Base-by-base conservation (phyloP, 805 yeast genomes). In the Barnettozyma vustinii region DNA sequence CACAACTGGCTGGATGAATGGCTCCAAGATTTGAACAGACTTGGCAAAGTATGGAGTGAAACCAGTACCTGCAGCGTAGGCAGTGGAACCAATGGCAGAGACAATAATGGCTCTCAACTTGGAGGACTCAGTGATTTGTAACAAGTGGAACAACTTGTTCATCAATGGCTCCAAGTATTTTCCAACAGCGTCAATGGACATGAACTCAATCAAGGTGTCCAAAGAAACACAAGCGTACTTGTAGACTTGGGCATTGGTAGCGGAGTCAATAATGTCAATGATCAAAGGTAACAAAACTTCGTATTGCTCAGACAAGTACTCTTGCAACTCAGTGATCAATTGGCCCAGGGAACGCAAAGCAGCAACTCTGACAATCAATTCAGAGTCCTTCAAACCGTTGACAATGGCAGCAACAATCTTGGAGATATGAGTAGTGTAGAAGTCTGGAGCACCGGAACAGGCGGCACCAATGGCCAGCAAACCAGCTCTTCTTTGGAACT, bases 51-150 rank as follows among this genome's bases (percentile, higher is more conserved):
- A 94, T 52, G 98, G 97, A 52, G 77, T 73, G 70, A 87, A 94
- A 37, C 86, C 77, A 59, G 83, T 83, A 69, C 97, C 97, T 40
- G 96, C 81, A 49, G 98, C 96, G 64, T 84, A 90, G 26, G 99
- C 98, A 51, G 96, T 88, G 37, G 98, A 91, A 48, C 98, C 98
- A 65, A 94, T 87, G 37, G 97, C 97, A 47, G 96, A 87, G 51
- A 94, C 97, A 62, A 87, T 83, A 52, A 88, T 87, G 44, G 87
- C 72, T 66, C 82, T 84, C 63, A 87, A 74, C 51, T 69, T 70
- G 15, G 95, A 79, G 20, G 91, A 84, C 57, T 81, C 76, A 44
- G 95, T 87, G 54, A 78, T 74, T 59, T 81, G 84, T 60, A 92
- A 78, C 87, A 94, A 85, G 50, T 77, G 80, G 74, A 91, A 81